Base-by-base conservation (phyloP, 371 early-diverging fungal genomes). In the Chytridium lagenaria region DNA sequence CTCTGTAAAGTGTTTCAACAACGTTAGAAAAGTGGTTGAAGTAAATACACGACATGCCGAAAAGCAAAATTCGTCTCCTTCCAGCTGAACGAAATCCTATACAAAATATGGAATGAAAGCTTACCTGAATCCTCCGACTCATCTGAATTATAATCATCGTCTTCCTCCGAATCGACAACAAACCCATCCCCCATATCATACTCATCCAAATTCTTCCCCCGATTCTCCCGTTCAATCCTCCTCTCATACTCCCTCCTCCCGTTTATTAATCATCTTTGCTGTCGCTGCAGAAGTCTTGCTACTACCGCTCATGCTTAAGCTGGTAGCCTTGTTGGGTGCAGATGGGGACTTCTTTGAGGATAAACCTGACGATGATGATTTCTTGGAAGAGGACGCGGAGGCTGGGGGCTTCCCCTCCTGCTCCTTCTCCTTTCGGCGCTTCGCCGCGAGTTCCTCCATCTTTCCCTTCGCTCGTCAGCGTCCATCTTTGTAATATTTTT, bases 161-260 rank as follows among this genome's bases (percentile, higher is more conserved):
- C 64, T 7, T 73, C 76, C 10, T 80, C 80, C 23, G 55, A 49
- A 28, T 71, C 73, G 0, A 70, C 75, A 7, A 76, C 34, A 40
- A 74, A 78, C 34, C 76, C 80, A 59, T 75, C 75, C 2, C 49
- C 74, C 31, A 61, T 63, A 59, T 80, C 78, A 50, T 78, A 76
- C 50, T 59, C 68, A 64, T 77, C 77, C 59, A 74, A 39, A 66
- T 79, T 77, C 71, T 71, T 74, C 2, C 77, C 70, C 34, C 69
- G 64, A 16, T 52, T 73, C 67, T 73, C 68, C 68, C 31, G 44
- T 10, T 67, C 70, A 3, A 69, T 28, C 49, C 40, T 55, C 15
- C 40, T 34, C 38, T 50, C 68, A 49, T 50, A 68, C 70, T 40
- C 68, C 63, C 31, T 74, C 77, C 67, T 70, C 63, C 3, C 59